These are phyloP conservation scores for Suhomyces choctaworum DNA, from an alignment of 1,139 yeast genomes.

Conservation along the genomic window DNA sequence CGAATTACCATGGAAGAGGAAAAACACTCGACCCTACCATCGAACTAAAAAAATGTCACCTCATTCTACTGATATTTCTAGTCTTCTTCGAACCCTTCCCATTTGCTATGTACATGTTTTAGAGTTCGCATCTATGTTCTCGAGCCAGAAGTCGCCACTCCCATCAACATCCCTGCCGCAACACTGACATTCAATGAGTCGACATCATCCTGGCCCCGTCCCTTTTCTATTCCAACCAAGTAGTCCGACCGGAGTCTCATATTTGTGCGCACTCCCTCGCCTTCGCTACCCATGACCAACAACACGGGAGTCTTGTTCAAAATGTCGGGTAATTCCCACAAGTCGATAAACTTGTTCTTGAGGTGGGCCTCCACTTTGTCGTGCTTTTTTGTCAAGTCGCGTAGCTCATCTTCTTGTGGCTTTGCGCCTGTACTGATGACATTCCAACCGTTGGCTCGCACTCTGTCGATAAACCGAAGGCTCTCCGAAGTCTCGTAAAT, in stretches of 20 bases:
- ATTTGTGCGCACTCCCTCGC: conserved; percentile 73
- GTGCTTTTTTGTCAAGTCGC: conserved; percentile 24
- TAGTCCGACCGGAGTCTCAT: conserved; percentile 64
- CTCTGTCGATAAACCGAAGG: conserved; percentile 57
- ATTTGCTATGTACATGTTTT: too few relatives aligned
- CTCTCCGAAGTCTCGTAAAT: conserved; percentile 61
- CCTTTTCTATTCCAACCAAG: conserved; percentile 52
- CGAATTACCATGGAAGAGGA: too few relatives aligned
- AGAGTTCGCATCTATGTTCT: too few relatives aligned
- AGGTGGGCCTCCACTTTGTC: conserved; percentile 21
- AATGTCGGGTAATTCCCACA: conserved; percentile 45
- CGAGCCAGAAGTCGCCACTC: conserved; percentile 6
- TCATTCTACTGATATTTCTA: too few relatives aligned
- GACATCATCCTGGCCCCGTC: conserved; percentile 46
- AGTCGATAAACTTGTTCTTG: conserved; percentile 36
- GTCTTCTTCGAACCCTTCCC: too few relatives aligned
- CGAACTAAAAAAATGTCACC: too few relatives aligned
- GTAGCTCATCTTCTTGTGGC: conserved; percentile 22
- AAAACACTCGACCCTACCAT: too few relatives aligned
- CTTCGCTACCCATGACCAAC: conserved; percentile 83
- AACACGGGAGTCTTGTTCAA: conserved; percentile 57
- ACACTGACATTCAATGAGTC: conserved; percentile 90
- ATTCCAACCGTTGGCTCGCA: conserved; percentile 65
- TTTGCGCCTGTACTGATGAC: conserved; percentile 63
- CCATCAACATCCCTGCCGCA: conserved; percentile 70